A percentile compares a stretch with the other conserved stretches of the same genome.
Evolutionary conservation across 176 grass and related monocot species (phyloP).

Genomic region (Cenchrus purpureus): DNA sequence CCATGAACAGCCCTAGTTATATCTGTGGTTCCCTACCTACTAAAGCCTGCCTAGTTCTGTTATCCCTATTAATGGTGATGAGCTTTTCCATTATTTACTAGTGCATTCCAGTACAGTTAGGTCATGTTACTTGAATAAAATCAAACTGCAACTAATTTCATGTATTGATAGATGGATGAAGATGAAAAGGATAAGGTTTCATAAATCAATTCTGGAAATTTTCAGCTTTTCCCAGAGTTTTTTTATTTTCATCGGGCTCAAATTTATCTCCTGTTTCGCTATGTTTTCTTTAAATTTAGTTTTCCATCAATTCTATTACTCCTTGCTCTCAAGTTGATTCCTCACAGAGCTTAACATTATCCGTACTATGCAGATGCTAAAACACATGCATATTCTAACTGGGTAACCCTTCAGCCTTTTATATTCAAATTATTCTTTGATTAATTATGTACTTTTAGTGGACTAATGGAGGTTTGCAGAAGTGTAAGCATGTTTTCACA

Average conservation of each 20-base stretch:
- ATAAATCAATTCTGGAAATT: conserved; percentile 16
- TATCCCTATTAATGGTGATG: not conserved
- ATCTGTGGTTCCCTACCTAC: not conserved
- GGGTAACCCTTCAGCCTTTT: not conserved
- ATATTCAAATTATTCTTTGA: not conserved
- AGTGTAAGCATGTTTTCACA: not conserved
- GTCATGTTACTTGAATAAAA: not conserved
- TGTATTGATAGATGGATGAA: not conserved
- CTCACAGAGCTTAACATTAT: not conserved
- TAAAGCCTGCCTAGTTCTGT: conserved; percentile 19
- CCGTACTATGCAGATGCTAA: not conserved
- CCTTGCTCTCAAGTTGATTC: not conserved
- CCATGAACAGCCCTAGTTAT: no score
- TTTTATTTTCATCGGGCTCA: not conserved
- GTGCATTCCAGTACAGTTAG: not conserved
- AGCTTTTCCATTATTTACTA: not conserved
- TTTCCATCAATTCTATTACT: not conserved
- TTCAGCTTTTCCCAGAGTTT: not conserved
- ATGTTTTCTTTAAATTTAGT: not conserved
- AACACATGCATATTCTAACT: not conserved
- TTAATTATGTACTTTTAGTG: not conserved
- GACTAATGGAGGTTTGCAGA: not conserved
- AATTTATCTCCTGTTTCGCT: not conserved
- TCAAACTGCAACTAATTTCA: not conserved
- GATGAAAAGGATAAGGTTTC: not conserved